phyloP scores from a whole-genome alignment of 2,329 filamentous ascomycete genomes.

The Colletotrichum incanum region DNA sequence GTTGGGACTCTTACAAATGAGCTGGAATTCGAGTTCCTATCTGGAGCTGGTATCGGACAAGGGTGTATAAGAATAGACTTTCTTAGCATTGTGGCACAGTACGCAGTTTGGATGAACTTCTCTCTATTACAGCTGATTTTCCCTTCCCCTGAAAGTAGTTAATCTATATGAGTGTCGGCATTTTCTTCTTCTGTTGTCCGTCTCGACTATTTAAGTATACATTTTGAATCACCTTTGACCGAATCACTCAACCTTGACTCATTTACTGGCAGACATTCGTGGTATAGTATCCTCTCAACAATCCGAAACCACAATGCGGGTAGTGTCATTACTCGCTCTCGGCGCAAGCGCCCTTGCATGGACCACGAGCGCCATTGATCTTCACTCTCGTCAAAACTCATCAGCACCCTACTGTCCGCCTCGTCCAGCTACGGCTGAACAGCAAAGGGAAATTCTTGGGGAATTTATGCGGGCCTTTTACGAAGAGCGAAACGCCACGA shows the following conservation, averaged over 20 bases:
- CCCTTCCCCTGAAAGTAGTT: slow-evolving; percentile 1
- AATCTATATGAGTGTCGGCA: slow-evolving; percentile 20
- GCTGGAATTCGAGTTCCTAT: neutral
- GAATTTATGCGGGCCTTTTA: slow-evolving; percentile 36
- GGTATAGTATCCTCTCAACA: neutral
- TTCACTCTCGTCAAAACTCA: slow-evolving; percentile 5
- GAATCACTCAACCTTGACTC: too few species aligned
- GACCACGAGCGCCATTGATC: slow-evolving; percentile 13
- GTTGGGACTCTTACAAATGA: neutral
- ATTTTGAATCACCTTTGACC: accelerated
- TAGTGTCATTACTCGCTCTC: slow-evolving; percentile 11
- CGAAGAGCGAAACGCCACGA: slow-evolving; percentile 25
- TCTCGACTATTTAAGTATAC: slow-evolving; percentile 15
- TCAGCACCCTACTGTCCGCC: slow-evolving; percentile 31
- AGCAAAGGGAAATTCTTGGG: slow-evolving; percentile 28
- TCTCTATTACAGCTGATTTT: neutral
- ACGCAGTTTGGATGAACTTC: slow-evolving; percentile 32
- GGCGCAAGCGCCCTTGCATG: slow-evolving; percentile 31
- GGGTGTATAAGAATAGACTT: slow-evolving; percentile 19
- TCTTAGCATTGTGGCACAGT: slow-evolving; percentile 32
- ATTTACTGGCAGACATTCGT: neutral
- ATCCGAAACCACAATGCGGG: slow-evolving; percentile 5
- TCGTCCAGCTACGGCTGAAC: slow-evolving; percentile 4
- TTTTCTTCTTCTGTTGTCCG: slow-evolving; percentile 7
- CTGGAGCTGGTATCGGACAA: neutral